Base-by-base conservation (phyloP, 2,329 filamentous ascomycete genomes). In the Trichoderma sp. region DNA sequence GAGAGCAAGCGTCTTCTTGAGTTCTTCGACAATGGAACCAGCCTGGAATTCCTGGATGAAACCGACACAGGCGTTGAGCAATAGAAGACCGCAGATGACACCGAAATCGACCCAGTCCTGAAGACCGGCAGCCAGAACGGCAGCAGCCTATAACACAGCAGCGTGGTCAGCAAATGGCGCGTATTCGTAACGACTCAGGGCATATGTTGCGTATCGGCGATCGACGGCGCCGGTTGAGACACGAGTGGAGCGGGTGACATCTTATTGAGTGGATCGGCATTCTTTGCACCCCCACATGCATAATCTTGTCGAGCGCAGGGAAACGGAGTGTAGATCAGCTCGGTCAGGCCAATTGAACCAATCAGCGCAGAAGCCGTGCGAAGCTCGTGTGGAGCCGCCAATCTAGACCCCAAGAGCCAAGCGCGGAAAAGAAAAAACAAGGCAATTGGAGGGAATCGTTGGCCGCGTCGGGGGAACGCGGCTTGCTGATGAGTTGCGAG, bases 71-170 rank as follows among this genome's bases (percentile, higher is more conserved):
- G 93, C 93, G 82, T 97, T 97, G 71, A 97, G 90, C 72, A 96
- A 78, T 10, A 97, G 86, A 60, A 96, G 85, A 76, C 83, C 92
- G 79, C 90, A 93, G 73, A 97, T 97, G 76, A 97, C 92, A 84
- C 92, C 93, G 76, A 97, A 94, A 83, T 97, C 93, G 71, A 97
- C 91, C 93, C 93, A 97, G 75, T 95, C 91, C 80, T 91, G 81
- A 50, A 97, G 87, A 88, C 91, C 92, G 70, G 90, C 92, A 77
- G 93, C 92, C 68, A 96, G 86, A 76, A 94, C 84, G 73, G 91
- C 91, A 70, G 92, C 91, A 80, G 88, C 86, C 87, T 89, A 70
- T 54, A 58, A 57, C 39, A 42, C 34, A 58, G 64, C 39, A 67
- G 22, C 50, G 61, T 29, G 57, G 75, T 78, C 76, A 78, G 76